Conservation (phyloP, 2,329 filamentous ascomycete genomes). For the Teratosphaeria epicoccoides region DNA sequence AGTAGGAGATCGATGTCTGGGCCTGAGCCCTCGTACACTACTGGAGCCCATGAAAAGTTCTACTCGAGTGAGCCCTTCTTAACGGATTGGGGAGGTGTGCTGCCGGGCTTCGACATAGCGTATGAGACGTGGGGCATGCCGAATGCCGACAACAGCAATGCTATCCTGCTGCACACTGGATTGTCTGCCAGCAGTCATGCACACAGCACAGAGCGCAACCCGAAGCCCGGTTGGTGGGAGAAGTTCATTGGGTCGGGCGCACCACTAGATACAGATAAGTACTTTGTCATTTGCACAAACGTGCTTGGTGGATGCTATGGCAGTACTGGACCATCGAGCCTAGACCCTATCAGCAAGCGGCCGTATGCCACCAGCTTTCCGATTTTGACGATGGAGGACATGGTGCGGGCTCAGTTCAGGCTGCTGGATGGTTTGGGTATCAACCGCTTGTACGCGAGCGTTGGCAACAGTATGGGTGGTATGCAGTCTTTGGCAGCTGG, state of each 20-base stretch:
- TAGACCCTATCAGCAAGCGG: slow-evolving; percentile 79
- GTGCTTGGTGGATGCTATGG: slow-evolving; percentile 94
- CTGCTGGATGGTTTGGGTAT: slow-evolving; percentile 73
- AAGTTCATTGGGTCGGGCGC: slow-evolving; percentile 86
- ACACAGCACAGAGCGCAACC: slow-evolving; percentile 77
- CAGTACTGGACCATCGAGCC: slow-evolving; percentile 78
- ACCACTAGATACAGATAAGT: slow-evolving; percentile 80
- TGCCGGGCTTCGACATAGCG: slow-evolving; percentile 79
- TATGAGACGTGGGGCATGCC: slow-evolving; percentile 86
- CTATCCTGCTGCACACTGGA: slow-evolving; percentile 84
- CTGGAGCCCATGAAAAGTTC: slow-evolving; percentile 70
- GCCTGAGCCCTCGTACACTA: slow-evolving; percentile 89
- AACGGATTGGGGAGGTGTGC: slow-evolving; percentile 89
- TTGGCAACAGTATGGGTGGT: slow-evolving; percentile 94
- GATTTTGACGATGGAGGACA: slow-evolving; percentile 90
- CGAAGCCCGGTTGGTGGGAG: slow-evolving; percentile 95
- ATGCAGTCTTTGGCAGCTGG: slow-evolving; percentile 93
- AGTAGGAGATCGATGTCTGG: slow-evolving; percentile 57
- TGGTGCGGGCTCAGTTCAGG: slow-evolving; percentile 91
- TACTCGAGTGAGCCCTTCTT: slow-evolving; percentile 63
- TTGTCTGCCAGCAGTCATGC: slow-evolving; percentile 96
- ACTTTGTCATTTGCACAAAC: slow-evolving; percentile 92
- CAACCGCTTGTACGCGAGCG: slow-evolving; percentile 72
- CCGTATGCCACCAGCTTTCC: slow-evolving; percentile 91
- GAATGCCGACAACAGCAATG: slow-evolving; percentile 74